These are phyloP conservation scores for Pestalotiopsis sp. DNA, from an alignment of 2,329 filamentous ascomycete species.

Conservation along the genomic window DNA sequence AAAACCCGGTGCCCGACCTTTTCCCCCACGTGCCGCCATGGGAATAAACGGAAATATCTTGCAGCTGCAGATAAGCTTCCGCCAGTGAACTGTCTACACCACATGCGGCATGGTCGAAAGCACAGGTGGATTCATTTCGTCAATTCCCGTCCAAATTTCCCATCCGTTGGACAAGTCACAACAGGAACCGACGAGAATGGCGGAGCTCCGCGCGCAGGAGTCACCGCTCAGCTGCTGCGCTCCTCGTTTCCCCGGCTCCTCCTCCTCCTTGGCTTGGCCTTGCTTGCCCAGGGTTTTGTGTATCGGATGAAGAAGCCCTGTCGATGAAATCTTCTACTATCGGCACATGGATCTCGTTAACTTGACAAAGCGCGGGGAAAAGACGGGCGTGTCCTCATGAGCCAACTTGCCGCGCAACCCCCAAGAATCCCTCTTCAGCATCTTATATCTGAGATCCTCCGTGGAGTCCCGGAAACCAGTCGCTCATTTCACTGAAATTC, in stretches of 20 bases:
- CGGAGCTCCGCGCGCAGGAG: not conserved
- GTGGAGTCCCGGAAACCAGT: not conserved
- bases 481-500: not conserved
- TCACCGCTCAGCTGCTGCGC: not conserved
- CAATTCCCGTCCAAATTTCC: constrained; percentile 7
- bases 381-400: not conserved
- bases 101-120: constrained; percentile 4
- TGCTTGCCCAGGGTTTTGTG: not conserved
- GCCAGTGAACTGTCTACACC: not conserved
- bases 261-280: not conserved
- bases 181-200: constrained; percentile 3
- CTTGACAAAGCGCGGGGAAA: not conserved
- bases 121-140: constrained; percentile 9
- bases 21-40: constrained; percentile 4
- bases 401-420: not conserved
- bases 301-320: not conserved
- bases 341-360: not conserved
- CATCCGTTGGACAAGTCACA: not conserved
- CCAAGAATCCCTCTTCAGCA: not conserved
- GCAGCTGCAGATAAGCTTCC: not conserved
- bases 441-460: not conserved
- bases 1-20: not conserved
- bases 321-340: not conserved
- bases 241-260: not conserved
- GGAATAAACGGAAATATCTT: constrained; percentile 16